These are phyloP conservation scores for Trifolium repens DNA, from an alignment of 306 rosid genomes.

Conservation along the genomic window DNA sequence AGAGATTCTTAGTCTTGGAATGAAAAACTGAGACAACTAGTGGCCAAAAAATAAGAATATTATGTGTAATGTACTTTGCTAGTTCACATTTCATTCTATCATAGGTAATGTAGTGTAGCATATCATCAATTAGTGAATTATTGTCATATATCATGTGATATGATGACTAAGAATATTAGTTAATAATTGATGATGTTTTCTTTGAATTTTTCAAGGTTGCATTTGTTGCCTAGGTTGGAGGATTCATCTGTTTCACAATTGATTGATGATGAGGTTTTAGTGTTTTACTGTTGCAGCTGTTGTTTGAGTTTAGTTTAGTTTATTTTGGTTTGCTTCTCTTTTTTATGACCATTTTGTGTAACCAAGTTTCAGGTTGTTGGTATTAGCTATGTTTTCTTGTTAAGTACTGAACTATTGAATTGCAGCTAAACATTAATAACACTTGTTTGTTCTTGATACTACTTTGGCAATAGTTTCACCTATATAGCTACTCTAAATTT, in stretches of 20 bases:
- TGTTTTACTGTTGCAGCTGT: not conserved
- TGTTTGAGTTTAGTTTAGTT: not conserved
- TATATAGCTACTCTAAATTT: too few relatives aligned
- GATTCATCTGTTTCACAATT: not conserved
- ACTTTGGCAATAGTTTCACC: too few relatives aligned
- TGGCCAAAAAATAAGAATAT: conserved; percentile 27
- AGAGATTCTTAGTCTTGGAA: conserved; percentile 14
- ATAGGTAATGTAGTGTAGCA: not conserved
- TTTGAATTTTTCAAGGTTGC: not conserved
- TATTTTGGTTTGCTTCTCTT: not conserved
- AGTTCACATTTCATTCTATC: not conserved
- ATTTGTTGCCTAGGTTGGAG: too few relatives aligned
- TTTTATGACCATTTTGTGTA: too few relatives aligned
- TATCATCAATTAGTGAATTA: not conserved
- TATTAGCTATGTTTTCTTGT: too few relatives aligned
- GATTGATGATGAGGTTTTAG: not conserved
- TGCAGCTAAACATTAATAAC: too few relatives aligned
- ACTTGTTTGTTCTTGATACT: too few relatives aligned
- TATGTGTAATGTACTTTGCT: not conserved
- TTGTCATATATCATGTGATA: not conserved
- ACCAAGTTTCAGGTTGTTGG: not conserved
- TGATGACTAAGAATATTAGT: not conserved
- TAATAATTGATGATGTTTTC: not conserved
- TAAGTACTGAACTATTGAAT: too few relatives aligned
- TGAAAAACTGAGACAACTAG: conserved; percentile 7